These are phyloP conservation scores for Sphaerosporella brunnea DNA, from an alignment of 495 filamentous ascomycete species.

Conservation along the genomic window DNA sequence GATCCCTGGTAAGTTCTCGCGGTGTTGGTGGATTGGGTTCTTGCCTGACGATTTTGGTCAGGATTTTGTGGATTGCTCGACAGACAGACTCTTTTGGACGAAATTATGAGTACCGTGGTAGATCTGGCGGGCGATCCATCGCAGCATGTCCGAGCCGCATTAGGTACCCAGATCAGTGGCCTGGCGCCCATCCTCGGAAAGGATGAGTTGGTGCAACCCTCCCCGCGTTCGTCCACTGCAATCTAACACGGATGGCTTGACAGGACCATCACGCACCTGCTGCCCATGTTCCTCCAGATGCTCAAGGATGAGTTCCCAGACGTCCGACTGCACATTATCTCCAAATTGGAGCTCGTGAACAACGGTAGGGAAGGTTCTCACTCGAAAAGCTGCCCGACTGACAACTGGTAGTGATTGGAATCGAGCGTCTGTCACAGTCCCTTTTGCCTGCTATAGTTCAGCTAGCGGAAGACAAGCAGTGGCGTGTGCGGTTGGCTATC, in stretches of 20 bases:
- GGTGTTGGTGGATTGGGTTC: too few species aligned
- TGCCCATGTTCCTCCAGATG: constrained; percentile 99
- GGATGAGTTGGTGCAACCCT: constrained; percentile 57
- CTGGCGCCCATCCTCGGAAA: constrained; percentile 94
- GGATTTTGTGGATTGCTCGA: constrained; percentile 87
- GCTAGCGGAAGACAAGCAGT: constrained; percentile 97
- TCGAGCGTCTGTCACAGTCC: constrained; percentile 88
- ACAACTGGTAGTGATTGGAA: constrained; percentile 90
- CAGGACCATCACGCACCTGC: constrained; percentile 85
- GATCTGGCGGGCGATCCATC: constrained; percentile 90
- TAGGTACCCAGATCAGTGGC: constrained; percentile 93
- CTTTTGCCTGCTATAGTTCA: constrained; percentile 96
- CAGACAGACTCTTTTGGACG: constrained; percentile 69
- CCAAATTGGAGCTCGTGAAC: constrained; percentile 92
- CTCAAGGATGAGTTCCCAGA: constrained; percentile 98
- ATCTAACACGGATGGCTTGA: constrained; percentile 5
- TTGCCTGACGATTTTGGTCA: too few species aligned
- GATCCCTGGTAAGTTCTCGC: constrained; percentile 68
- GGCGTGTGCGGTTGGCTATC: constrained; percentile 92
- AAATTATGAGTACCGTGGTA: constrained; percentile 93
- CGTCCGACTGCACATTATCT: constrained; percentile 94
- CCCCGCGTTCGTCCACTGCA: background rate
- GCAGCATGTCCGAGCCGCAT: constrained; percentile 86
- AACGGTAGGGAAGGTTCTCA: constrained; percentile 43
- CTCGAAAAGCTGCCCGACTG: too few species aligned